phyloP scores from a whole-genome alignment of 2,329 filamentous ascomycete genomes.

The Penicillium glabrum region DNA sequence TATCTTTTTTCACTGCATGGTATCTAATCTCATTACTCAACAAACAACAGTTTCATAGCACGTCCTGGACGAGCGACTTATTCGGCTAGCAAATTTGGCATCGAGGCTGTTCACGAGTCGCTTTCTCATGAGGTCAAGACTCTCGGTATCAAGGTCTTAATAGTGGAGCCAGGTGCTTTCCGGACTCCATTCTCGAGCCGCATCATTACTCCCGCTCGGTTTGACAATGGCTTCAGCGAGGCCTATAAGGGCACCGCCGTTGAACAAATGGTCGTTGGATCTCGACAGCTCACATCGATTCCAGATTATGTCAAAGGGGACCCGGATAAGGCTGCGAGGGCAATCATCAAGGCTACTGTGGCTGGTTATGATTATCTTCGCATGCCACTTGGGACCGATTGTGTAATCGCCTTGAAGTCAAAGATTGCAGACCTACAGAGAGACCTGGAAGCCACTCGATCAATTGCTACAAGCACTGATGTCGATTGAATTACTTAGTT shows the following conservation, averaged over 20 bases:
- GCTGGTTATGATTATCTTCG: conserved; percentile 33
- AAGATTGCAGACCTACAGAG: conserved; percentile 11
- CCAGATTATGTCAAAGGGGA: conserved; percentile 18
- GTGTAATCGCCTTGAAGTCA: conserved; percentile 22
- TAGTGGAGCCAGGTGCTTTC: conserved; percentile 47
- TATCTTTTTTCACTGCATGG: neutral
- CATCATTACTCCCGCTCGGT: neutral
- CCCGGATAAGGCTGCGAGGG: conserved; percentile 27
- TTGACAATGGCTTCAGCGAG: conserved; percentile 33
- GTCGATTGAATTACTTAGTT: neutral
- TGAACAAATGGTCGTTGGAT: conserved; percentile 16
- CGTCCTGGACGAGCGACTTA: conserved; percentile 26
- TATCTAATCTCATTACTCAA: neutral
- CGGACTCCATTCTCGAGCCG: conserved; percentile 42
- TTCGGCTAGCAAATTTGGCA: conserved; percentile 42
- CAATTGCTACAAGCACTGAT: neutral
- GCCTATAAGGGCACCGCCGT: conserved; percentile 25
- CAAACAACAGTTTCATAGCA: conserved; percentile 20
- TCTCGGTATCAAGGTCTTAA: conserved; percentile 39
- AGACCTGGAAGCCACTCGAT: neutral
- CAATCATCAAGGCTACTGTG: conserved; percentile 41
- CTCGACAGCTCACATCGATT: conserved; percentile 17
- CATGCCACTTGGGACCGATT: conserved; percentile 41
- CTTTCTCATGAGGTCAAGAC: conserved; percentile 37
- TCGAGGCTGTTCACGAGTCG: conserved; percentile 43